Conservation (phyloP, 805 yeast genomes). For the Henningerozyma blattae region DNA sequence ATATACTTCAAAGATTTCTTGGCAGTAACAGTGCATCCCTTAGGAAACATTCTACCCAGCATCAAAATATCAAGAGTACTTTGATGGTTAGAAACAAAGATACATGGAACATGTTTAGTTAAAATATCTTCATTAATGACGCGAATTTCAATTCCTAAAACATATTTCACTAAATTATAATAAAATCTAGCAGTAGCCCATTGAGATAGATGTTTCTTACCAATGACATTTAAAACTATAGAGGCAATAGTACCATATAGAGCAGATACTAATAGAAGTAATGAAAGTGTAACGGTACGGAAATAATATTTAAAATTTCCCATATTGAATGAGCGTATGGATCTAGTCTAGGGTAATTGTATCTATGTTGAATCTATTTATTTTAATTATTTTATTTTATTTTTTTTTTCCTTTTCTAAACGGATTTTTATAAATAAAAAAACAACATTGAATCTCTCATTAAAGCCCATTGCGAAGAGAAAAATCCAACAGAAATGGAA, state of each 20-base stretch:
- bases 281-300: conserved; percentile 43
- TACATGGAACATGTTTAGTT: conserved; percentile 55
- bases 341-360: no score
- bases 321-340: no score
- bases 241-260: conserved; percentile 73
- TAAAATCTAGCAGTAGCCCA: conserved; percentile 83
- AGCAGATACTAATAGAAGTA: conserved; percentile 47
- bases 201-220: conserved; percentile 74
- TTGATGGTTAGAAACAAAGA: conserved; percentile 83
- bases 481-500: no score
- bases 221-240: conserved; percentile 46
- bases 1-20: conserved; percentile 71
- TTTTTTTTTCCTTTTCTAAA: no score
- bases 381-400: no score
- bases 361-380: no score
- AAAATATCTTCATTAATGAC: conserved; percentile 56
- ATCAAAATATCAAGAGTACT: conserved; percentile 74
- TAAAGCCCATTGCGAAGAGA: no score
- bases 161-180: conserved; percentile 43
- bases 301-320: conserved; percentile 35
- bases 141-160: conserved; percentile 60
- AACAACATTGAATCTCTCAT: no score
- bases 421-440: no score
- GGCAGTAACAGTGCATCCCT: conserved; percentile 84
- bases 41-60: conserved; percentile 76